These are phyloP conservation scores for Gynochthodes officinalis DNA, from an alignment of 257 asterid genomes.

Conservation along the genomic window DNA sequence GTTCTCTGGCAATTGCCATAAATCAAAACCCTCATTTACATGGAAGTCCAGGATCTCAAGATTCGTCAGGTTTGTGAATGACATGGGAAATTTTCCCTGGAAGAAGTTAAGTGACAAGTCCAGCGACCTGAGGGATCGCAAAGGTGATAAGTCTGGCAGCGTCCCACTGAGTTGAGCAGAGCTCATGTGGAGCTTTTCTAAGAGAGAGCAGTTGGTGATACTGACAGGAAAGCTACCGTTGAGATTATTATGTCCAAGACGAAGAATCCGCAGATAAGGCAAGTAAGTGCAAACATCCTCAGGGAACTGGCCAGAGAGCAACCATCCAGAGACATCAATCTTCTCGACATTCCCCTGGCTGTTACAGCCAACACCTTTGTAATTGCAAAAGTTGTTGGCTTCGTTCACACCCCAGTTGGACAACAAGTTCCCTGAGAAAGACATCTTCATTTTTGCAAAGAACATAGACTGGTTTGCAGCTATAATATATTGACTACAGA, in stretches of 20 bases:
- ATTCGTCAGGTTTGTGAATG: slow-evolving; percentile 53
- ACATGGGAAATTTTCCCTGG: slow-evolving; percentile 62
- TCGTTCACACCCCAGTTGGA: slow-evolving; percentile 42
- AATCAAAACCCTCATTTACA: no score
- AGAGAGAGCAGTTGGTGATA: slow-evolving; percentile 45
- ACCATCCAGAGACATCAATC: slow-evolving; percentile 62
- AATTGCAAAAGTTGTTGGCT: slow-evolving; percentile 37
- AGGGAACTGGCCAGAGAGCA: slow-evolving; percentile 57
- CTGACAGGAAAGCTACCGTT: slow-evolving; percentile 50
- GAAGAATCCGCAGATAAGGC: slow-evolving; percentile 50
- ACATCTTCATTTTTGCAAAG: slow-evolving; percentile 39
- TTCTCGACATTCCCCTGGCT: slow-evolving; percentile 32
- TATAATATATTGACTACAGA: slow-evolving; percentile 19
- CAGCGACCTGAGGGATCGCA: slow-evolving; percentile 39
- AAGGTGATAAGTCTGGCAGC: slow-evolving; percentile 60
- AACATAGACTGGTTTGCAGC: slow-evolving; percentile 36
- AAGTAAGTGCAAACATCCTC: slow-evolving; percentile 50
- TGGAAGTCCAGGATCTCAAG: slow-evolving; percentile 51
- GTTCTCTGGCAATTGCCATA: no score
- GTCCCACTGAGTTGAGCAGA: slow-evolving; percentile 36
- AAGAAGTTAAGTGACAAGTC: slow-evolving; percentile 67
- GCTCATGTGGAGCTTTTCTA: slow-evolving; percentile 56
- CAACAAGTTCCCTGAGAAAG: slow-evolving; percentile 38
- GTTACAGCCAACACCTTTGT: slow-evolving; percentile 59
- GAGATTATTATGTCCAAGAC: slow-evolving; percentile 46